These are phyloP conservation scores for Celoporthe dispersa DNA, from an alignment of 2,329 filamentous ascomycete genomes.

Conservation along the genomic window DNA sequence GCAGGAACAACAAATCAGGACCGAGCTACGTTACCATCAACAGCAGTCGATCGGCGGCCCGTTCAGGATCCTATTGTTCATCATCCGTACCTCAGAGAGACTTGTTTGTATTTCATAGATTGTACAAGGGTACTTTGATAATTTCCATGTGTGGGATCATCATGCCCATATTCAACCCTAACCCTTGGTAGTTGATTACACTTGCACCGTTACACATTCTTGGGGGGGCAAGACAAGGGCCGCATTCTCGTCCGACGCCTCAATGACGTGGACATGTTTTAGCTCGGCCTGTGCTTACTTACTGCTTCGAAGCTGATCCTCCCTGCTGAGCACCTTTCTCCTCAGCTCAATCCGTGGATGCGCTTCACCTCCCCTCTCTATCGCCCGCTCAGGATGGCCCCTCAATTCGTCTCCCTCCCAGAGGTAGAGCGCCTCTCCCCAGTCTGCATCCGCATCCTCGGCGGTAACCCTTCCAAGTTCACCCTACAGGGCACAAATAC, in stretches of 20 bases:
- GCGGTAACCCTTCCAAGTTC: conserved; percentile 87
- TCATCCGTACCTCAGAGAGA: too few species aligned
- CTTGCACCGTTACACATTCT: conserved; percentile 1
- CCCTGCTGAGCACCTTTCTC: not conserved
- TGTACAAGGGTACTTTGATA: not conserved
- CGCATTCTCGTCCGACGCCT: conserved; percentile 9
- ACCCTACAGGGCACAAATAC: conserved; percentile 86
- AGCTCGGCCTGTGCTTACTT: not conserved
- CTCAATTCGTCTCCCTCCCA: conserved; percentile 66
- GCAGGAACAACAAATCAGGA: too few species aligned
- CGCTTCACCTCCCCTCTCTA: conserved; percentile 13
- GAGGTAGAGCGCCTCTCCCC: conserved; percentile 79
- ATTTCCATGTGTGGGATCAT: not conserved
- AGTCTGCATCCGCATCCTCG: conserved; percentile 80
- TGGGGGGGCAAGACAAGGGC: not conserved
- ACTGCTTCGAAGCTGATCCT: not conserved
- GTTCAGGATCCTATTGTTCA: not conserved
- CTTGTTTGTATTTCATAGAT: not conserved
- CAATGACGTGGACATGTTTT: conserved; percentile 22
- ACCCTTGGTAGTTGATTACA: not conserved
- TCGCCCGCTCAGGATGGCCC: conserved; percentile 55
- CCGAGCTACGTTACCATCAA: not conserved
- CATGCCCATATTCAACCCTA: not conserved
- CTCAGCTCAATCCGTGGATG: conserved; percentile 9
- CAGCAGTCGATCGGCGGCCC: not conserved